Evolutionary conservation across 345 rosid species (phyloP), one percentile per base, ranked within the genome.

Genomic region (Carallia pectinifolia): DNA sequence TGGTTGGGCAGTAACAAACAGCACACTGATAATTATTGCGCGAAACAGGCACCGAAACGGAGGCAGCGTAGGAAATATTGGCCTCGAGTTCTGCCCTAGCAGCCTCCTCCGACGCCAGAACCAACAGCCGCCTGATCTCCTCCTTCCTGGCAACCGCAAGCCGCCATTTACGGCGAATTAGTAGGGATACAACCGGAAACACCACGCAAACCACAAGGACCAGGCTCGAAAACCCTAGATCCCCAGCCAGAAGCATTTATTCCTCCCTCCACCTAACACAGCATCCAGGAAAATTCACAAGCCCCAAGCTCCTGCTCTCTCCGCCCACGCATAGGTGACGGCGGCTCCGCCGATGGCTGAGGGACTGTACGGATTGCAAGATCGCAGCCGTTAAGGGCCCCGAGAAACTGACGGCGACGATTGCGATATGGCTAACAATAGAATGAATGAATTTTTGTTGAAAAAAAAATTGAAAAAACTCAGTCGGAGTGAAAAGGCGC

Each of bases 1-100:
- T 86, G 53, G 98, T 94, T 38, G 84, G 86, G 77, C 62, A 73
- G 72, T 69, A 90, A 69, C 99, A 96, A 72, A 90, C 93, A 12
- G 84, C 93, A 40, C 99, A 95, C 33, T 83, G 84, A 73, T 84
- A 85, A 63, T 18, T 55, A 65, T 65, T 76, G 61, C 44, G 58
- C 66, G 80, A 19, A 52, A 79, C 66, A 6, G 60, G 60, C 6
- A 27, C 15, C 12, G 60, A 31, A 70, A 73, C 78, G 29, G 23
- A 23, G 23, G 85, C 37, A 56, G 72, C 73, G 81, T 83, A 83
- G 2, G 82, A 80, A 4, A 71, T 50, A 6, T 90, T 83, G 50
- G 91, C 93, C 77, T 92, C 99, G 1, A 67, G 79, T 81, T 96
- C 99, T 4, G 91, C 99, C 81, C 93, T 85, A 27, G 90, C 89